phyloP scores from a whole-genome alignment of 75 land plant genomes.

The Adiantum capillusveneris region DNA sequence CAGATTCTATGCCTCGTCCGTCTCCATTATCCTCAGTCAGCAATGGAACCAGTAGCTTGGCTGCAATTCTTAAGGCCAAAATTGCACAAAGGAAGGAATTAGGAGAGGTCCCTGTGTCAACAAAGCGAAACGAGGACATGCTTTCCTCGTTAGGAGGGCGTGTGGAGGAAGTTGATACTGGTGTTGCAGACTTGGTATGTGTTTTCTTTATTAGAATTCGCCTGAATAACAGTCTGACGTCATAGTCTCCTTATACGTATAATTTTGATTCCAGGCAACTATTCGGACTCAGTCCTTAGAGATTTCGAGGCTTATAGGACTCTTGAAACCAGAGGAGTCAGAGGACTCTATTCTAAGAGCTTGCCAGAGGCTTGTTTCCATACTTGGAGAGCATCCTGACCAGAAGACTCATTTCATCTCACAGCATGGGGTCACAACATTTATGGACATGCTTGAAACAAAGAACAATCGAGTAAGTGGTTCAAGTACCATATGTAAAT shows the following conservation, averaged over 20 bases:
- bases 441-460: constrained; percentile 89
- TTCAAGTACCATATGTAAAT: not conserved
- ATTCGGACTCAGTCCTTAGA: constrained; percentile 41
- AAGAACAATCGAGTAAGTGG: constrained; percentile 60
- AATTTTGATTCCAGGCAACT: no score
- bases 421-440: constrained; percentile 84
- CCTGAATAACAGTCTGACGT: no score
- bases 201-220: not conserved
- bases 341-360: constrained; percentile 82
- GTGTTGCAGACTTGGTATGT: constrained; percentile 60
- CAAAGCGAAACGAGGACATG: constrained; percentile 42
- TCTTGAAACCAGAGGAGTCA: constrained; percentile 80
- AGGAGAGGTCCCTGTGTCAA: constrained; percentile 20
- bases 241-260: no score
- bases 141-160: constrained; percentile 50
- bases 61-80: constrained; percentile 64
- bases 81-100: constrained; percentile 64
- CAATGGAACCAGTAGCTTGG: constrained; percentile 46
- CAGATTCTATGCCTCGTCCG: constrained; percentile 20
- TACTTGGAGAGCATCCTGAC: constrained; percentile 79
- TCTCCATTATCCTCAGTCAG: constrained; percentile 15
- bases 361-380: constrained; percentile 77
- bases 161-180: constrained; percentile 63
- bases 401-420: constrained; percentile 64
- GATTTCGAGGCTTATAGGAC: constrained; percentile 68